Conservation (phyloP, 768 basidiomycete species). For the Porphyrellus cyaneotinctus region DNA sequence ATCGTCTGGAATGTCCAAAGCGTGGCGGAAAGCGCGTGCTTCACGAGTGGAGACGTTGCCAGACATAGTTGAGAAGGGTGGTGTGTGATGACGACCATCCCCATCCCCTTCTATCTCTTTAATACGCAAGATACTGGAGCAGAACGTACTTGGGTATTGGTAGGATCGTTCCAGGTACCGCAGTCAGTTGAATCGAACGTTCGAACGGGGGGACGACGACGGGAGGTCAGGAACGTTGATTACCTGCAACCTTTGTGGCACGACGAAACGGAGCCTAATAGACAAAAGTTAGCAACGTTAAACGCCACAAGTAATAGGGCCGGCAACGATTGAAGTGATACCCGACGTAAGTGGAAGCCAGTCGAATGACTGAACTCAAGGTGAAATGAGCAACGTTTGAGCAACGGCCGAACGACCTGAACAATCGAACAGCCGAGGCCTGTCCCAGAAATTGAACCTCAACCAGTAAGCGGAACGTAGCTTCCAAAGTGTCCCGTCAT, state of each 20-base stretch:
- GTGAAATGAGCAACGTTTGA: too few relatives aligned
- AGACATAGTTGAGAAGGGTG: slow-evolving; percentile 16
- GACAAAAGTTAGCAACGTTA: background rate
- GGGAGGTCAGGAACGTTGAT: background rate
- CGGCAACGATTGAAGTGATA: background rate
- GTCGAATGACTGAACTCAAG: too few relatives aligned
- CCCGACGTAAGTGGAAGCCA: too few relatives aligned
- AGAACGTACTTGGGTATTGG: background rate
- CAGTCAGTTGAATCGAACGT: background rate
- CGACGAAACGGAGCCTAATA: background rate
- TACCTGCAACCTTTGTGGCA: background rate
- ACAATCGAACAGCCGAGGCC: too few relatives aligned
- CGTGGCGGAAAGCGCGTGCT: slow-evolving; percentile 3
- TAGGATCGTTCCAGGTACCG: background rate
- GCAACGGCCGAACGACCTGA: too few relatives aligned
- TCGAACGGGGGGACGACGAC: background rate
- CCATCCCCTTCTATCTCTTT: background rate
- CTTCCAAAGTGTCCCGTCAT: too few relatives aligned
- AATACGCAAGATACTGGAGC: background rate
- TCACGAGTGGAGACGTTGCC: background rate
- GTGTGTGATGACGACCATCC: background rate
- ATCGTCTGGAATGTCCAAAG: slow-evolving; percentile 10
- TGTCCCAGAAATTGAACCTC: too few relatives aligned
- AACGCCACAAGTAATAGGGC: background rate
- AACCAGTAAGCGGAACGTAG: too few relatives aligned